A percentile compares a stretch with the other conserved stretches of the same genome.
These are phyloP conservation scores for Echeveria elegans DNA, from an alignment of 164 flowering plant species.

Conservation along the genomic window DNA sequence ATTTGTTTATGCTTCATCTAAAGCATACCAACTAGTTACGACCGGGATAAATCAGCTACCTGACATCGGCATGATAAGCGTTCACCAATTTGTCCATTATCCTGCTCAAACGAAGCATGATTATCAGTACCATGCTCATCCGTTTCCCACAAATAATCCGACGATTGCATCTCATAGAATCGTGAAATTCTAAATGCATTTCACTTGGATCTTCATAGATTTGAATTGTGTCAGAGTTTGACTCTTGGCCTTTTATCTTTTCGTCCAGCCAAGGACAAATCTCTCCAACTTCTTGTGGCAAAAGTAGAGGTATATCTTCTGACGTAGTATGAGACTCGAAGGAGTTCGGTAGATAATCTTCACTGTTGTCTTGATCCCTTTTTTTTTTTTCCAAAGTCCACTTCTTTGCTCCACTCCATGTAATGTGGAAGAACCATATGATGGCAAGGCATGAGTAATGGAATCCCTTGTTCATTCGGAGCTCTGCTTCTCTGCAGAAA, in stretches of 20 bases:
- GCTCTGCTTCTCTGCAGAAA: conserved; percentile 89
- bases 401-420: conserved; percentile 55
- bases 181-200: conserved; percentile 23
- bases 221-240: conserved; percentile 32
- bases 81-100: conserved; percentile 83
- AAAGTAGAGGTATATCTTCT: conserved; percentile 76
- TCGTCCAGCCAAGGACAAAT: conserved; percentile 18
- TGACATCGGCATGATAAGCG: conserved; percentile 71
- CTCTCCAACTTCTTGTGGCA: conserved; percentile 71
- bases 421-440: conserved; percentile 98
- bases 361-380: conserved; percentile 24
- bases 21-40: no score
- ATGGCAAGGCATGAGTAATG: conserved; percentile 92
- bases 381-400: conserved; percentile 23
- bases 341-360: conserved; percentile 32
- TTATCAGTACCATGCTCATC: conserved; percentile 40
- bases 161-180: conserved; percentile 17
- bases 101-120: no score
- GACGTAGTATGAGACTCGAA: conserved; percentile 51
- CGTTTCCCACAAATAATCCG: conserved; percentile 61
- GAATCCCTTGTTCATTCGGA: conserved; percentile 78
- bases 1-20: no score
- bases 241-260: conserved; percentile 16
- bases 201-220: conserved; percentile 21
- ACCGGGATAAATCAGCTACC: conserved; percentile 28